Percentiles rank a stretch among this genome's conserved stretches.
Conservation (phyloP, 2,329 filamentous ascomycete species). For the Aspergillus hortae region DNA sequence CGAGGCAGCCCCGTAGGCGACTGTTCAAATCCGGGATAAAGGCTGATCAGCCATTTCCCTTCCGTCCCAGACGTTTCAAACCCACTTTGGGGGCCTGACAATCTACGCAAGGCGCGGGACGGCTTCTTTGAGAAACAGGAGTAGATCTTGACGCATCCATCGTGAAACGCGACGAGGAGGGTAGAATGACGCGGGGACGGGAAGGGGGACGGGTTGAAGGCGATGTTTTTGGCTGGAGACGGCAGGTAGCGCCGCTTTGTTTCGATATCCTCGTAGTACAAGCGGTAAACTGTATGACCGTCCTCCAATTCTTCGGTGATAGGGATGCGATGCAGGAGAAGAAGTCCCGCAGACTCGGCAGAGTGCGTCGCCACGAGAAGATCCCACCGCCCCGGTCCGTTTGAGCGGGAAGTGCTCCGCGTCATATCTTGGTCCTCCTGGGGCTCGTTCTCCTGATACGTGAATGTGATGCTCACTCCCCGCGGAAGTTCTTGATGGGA, state of each 20-base stretch:
- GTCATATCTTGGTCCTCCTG: conserved; percentile 27
- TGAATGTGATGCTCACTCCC: conserved; percentile 54
- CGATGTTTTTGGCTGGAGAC: conserved; percentile 48
- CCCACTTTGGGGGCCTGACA: conserved; percentile 28
- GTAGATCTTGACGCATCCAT: conserved; percentile 57
- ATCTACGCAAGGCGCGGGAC: conserved; percentile 23
- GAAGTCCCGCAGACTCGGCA: conserved; percentile 41
- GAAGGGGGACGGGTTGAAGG: conserved; percentile 53
- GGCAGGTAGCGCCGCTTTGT: conserved; percentile 48
- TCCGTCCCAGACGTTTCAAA: conserved; percentile 30
- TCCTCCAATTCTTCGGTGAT: conserved; percentile 24
- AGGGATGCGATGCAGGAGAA: conserved; percentile 44
- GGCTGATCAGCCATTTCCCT: conserved; percentile 43
- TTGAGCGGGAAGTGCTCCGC: conserved; percentile 22
- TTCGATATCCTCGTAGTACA: conserved; percentile 35
- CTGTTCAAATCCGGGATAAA: conserved; percentile 41
- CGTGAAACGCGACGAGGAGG: conserved; percentile 53
- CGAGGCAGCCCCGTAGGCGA: conserved; percentile 24
- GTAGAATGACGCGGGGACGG: conserved; percentile 53
- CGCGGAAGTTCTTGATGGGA: conserved; percentile 51
- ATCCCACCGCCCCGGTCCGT: conserved; percentile 34
- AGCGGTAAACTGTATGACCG: conserved; percentile 17
- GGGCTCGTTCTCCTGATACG: conserved; percentile 35
- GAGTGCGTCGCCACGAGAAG: conserved; percentile 47
- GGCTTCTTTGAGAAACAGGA: conserved; percentile 47